Conservation (phyloP, 495 filamentous ascomycete species). For the Pyronema domesticum region DNA sequence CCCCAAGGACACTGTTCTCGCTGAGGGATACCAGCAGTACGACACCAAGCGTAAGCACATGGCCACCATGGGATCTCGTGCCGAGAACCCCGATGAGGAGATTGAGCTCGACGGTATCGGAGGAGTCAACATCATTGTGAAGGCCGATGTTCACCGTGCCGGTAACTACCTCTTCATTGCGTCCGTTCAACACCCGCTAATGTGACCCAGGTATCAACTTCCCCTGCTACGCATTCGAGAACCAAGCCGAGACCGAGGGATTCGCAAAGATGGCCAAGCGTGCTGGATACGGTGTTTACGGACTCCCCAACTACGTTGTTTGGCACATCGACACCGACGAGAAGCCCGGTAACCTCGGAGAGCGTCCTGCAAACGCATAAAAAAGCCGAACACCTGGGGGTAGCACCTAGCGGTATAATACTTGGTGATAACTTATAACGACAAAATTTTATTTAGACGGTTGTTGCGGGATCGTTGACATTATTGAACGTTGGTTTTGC, state of each 20-base stretch:
- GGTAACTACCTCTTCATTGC: constrained; percentile 34
- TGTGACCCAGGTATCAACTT: constrained; percentile 69
- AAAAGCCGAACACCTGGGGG: neutral
- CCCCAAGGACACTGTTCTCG: constrained; percentile 63
- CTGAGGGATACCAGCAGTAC: constrained; percentile 88
- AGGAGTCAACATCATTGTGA: constrained; percentile 92
- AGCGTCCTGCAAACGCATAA: constrained; percentile 18
- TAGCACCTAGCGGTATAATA: neutral
- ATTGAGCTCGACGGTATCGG: constrained; percentile 88
- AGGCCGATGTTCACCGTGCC: constrained; percentile 89
- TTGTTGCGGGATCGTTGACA: neutral
- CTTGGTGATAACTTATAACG: neutral
- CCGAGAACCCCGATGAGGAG: constrained; percentile 74
- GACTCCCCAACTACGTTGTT: constrained; percentile 91
- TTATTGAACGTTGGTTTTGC: neutral
- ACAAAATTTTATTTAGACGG: neutral
- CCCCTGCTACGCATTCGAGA: constrained; percentile 91
- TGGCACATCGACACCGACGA: constrained; percentile 99
- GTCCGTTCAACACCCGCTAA: neutral
- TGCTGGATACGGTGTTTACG: constrained; percentile 80
- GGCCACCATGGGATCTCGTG: constrained; percentile 76
- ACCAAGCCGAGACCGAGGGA: constrained; percentile 96
- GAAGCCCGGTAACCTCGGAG: constrained; percentile 58
- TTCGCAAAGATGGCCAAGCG: constrained; percentile 98
- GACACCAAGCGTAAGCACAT: constrained; percentile 77